Base-by-base conservation (phyloP, 192 early-diverging fungal genomes). In the Paraglomus occultum region DNA sequence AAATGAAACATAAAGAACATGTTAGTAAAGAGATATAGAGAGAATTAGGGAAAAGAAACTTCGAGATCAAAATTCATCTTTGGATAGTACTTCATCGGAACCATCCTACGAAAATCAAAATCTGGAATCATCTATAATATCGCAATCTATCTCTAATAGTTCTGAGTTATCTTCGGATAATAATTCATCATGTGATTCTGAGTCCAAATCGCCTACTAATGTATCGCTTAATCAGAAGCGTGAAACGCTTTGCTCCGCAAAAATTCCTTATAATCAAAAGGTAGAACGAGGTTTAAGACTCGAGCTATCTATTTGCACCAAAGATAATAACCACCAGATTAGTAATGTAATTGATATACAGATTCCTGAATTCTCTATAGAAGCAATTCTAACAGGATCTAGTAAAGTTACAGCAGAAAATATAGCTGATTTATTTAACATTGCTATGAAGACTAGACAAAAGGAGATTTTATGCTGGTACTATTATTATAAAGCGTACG, bases 51-150 rank as follows among this genome's bases (percentile, higher is more conserved):
- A 61, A 42, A 61, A 61, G 6, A 61, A 61, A 18, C 39, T n/a
- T 61, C 17, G 46, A 47, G 2, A 18, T 17, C 8, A 51, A 65
- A 39, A 51, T 31, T 65, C 51, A 17, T 65, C 63, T 65, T 65
- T 50, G 48, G 63, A 65, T 65, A 65, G 51, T 65, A 65, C 49
- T 65, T 65, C 49, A 65, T 63, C 44, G 48, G 60, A 63, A 63
- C 60, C 15, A 46, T 63, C 14, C 46, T 47, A 63, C 38, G 63
- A 50, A 51, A 65, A 65, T 51, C 50, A 51, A 51, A 51, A 51
- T n/a, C 50, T 18, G 50, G 31, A 57, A 46, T 31, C 31, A 31
- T 31, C 31, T 31, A 31, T 31, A 31, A 31, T 31, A 31, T 31
- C 31, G 31, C 31, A 31, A 31, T 31, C 31, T 31, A 31, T 31